These are phyloP conservation scores for Mycena capillaripes DNA, from an alignment of 768 basidiomycete species.

Conservation along the genomic window DNA sequence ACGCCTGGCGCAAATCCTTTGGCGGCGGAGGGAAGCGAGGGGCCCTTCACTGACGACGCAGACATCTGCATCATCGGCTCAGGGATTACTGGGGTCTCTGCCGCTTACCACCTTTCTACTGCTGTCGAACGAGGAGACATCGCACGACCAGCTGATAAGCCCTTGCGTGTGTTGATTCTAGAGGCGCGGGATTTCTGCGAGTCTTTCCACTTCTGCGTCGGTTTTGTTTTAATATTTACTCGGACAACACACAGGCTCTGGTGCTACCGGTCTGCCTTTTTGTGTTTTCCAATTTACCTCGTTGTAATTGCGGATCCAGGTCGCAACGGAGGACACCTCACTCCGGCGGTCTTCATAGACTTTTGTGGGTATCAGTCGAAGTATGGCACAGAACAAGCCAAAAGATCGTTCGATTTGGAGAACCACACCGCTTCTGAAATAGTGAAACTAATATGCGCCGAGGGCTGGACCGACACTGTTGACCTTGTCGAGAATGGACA, in stretches of 20 bases:
- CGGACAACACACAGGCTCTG: conserved; percentile 62
- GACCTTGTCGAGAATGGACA: conserved; percentile 34
- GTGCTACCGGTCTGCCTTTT: conserved; percentile 75
- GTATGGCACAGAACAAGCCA: conserved; percentile 28
- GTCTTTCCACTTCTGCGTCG: conserved; percentile 44
- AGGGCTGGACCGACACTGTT: conserved; percentile 27
- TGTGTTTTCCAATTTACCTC: not conserved
- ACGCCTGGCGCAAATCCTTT: conserved; percentile 74
- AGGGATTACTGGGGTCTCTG: conserved; percentile 82
- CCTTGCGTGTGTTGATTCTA: conserved; percentile 71
- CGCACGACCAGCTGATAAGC: conserved; percentile 26
- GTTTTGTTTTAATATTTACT: not conserved
- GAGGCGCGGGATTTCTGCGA: conserved; percentile 91
- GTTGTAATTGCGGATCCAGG: conserved; percentile 10
- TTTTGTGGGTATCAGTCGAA: conserved; percentile 22
- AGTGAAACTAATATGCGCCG: conserved; percentile 18
- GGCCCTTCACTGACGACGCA: conserved; percentile 65
- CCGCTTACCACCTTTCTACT: conserved; percentile 78
- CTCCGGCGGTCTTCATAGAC: conserved; percentile 24
- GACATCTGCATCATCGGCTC: conserved; percentile 87
- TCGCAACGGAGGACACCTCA: conserved; percentile 35
- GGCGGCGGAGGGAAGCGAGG: conserved; percentile 74
- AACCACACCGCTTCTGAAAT: conserved; percentile 27
- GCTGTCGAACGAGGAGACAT: conserved; percentile 38
- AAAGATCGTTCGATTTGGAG: conserved; percentile 21